These are phyloP conservation scores for Hypoxylon sp. DNA, from an alignment of 2,329 filamentous ascomycete species.

Conservation along the genomic window DNA sequence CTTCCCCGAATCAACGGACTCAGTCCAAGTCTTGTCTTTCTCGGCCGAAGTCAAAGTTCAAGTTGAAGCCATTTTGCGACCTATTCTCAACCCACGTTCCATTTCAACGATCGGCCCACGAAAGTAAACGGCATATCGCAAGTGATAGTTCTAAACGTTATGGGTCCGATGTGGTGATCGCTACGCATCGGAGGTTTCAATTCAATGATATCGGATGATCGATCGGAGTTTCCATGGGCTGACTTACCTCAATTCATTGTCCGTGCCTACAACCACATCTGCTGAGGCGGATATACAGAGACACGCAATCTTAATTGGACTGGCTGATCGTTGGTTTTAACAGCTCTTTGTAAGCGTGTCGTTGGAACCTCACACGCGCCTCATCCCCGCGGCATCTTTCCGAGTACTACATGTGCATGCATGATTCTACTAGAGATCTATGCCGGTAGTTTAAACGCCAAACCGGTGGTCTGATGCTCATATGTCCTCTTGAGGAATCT, in stretches of 20 bases:
- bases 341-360: constrained; percentile 14
- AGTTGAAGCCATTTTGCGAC: background rate
- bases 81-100: constrained; percentile 6
- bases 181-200: constrained; percentile 17
- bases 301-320: background rate
- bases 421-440: constrained; percentile 30
- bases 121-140: background rate
- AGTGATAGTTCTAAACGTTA: background rate
- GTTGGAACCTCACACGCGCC: constrained; percentile 24
- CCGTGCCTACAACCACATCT: constrained; percentile 15
- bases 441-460: constrained; percentile 20
- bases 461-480: constrained; percentile 23
- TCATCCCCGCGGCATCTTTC: constrained; percentile 12
- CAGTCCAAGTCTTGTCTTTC: constrained; percentile 12
- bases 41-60: constrained; percentile 23
- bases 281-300: constrained; percentile 14
- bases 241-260: constrained; percentile 13
- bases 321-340: background rate
- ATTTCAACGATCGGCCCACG: constrained; percentile 4
- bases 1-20: constrained; percentile 9
- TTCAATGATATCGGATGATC: constrained; percentile 23
- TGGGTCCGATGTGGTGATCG: constrained; percentile 23
- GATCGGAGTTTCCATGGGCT: constrained; percentile 26
- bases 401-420: constrained; percentile 15
- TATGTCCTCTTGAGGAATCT: constrained; percentile 8